A percentile compares a stretch with the other conserved stretches of the same genome.
Conservation (phyloP, 2,329 filamentous ascomycete species). For the Arthrobotrys iridis region DNA sequence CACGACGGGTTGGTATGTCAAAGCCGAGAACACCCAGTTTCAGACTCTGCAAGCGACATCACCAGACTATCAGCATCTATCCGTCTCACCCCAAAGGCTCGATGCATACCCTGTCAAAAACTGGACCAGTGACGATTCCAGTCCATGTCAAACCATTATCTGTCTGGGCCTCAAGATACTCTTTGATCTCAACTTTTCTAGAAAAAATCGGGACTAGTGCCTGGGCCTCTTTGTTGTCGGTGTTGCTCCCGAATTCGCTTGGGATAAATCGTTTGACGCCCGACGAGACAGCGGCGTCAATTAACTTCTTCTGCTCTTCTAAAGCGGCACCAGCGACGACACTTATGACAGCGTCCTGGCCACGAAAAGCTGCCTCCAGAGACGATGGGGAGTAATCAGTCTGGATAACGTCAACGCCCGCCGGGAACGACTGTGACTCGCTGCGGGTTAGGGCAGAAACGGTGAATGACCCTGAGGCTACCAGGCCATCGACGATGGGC, state of each 20-base stretch:
- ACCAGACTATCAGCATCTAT: not conserved
- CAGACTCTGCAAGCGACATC: constrained; percentile 62
- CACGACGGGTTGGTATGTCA: constrained; percentile 65
- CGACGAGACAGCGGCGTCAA: constrained; percentile 70
- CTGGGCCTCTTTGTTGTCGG: constrained; percentile 52
- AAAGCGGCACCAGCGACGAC: constrained; percentile 60
- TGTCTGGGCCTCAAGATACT: constrained; percentile 67
- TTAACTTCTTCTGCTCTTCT: constrained; percentile 66
- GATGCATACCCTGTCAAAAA: constrained; percentile 70
- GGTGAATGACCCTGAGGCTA: constrained; percentile 28
- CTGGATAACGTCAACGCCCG: not conserved
- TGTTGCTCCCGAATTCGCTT: constrained; percentile 68
- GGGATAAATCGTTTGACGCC: constrained; percentile 72
- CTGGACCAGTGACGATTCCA: constrained; percentile 68
- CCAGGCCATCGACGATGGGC: constrained; percentile 25
- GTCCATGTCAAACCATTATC: constrained; percentile 69
- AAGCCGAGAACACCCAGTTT: constrained; percentile 66
- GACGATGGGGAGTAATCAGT: constrained; percentile 66
- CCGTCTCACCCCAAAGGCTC: constrained; percentile 2
- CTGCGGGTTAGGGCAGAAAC: constrained; percentile 31
- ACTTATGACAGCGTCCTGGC: constrained; percentile 70
- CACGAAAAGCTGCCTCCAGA: constrained; percentile 66
- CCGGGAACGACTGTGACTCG: constrained; percentile 11
- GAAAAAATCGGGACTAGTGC: constrained; percentile 40
- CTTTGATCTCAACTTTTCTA: constrained; percentile 56